Evolutionary conservation across 2,329 filamentous ascomycete species (phyloP).

Genomic region (Aspergillus fumigatiaffinis): DNA sequence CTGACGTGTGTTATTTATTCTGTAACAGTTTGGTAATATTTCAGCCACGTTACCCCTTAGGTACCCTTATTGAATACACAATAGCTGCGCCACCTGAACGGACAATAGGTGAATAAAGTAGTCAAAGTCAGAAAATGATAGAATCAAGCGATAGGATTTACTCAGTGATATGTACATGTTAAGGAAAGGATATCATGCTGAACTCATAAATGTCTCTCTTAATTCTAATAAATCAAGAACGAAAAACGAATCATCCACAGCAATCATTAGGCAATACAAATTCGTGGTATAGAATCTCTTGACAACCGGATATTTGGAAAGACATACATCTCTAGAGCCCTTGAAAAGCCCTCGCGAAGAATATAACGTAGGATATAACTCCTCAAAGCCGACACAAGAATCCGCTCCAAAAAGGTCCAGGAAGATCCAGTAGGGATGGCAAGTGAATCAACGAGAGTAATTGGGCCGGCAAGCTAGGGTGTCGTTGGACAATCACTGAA

Average conservation of each 20-base stretch:
- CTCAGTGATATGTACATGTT: background rate
- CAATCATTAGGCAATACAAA: slow-evolving; percentile 25
- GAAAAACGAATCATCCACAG: slow-evolving; percentile 10
- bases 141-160: background rate
- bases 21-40: background rate
- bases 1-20: background rate
- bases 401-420: slow-evolving; percentile 11
- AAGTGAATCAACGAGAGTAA: slow-evolving; percentile 14
- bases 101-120: background rate
- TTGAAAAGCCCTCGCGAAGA: slow-evolving; percentile 10
- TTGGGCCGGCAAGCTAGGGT: background rate
- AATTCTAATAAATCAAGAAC: slow-evolving; percentile 9
- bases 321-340: slow-evolving; percentile 4
- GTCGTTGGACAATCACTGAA: slow-evolving; percentile 45
- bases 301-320: slow-evolving; percentile 13
- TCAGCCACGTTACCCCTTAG: background rate
- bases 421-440: slow-evolving; percentile 10
- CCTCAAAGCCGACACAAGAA: slow-evolving; percentile 4
- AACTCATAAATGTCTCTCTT: slow-evolving; percentile 1
- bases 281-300: slow-evolving; percentile 16
- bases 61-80: background rate
- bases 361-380: slow-evolving; percentile 13
- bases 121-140: background rate
- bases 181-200: background rate
- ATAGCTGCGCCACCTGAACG: background rate